Evolutionary conservation across 495 filamentous ascomycete species (phyloP).

Genomic region (Penicillium dipodomyicola): DNA sequence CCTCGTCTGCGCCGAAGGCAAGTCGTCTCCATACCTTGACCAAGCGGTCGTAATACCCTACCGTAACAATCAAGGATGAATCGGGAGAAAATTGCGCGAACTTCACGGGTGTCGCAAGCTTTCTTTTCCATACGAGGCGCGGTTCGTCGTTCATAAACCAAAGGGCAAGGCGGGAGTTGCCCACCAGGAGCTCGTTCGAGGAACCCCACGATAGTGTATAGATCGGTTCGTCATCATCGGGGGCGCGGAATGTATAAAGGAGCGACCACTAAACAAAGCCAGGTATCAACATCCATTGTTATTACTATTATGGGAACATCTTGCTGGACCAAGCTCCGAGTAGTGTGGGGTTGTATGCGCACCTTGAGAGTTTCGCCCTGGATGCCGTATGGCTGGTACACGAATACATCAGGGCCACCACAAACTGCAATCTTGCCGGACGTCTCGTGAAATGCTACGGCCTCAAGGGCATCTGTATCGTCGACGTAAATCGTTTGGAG

Average conservation of each 20-base stretch:
- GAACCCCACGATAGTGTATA: constrained; percentile 82
- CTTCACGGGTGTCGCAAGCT: constrained; percentile 68
- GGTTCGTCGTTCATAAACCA: constrained; percentile 55
- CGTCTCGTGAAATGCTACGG: constrained; percentile 72
- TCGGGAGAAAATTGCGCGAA: constrained; percentile 83
- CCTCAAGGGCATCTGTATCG: constrained; percentile 65
- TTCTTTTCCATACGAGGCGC: constrained; percentile 67
- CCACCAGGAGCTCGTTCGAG: constrained; percentile 76
- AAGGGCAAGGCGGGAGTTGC: constrained; percentile 67
- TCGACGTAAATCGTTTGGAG: constrained; percentile 91
- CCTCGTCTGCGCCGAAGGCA: constrained; percentile 78
- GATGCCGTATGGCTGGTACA: constrained; percentile 76
- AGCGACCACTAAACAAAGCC: constrained; percentile 51
- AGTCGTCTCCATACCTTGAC: constrained; percentile 91
- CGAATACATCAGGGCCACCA: constrained; percentile 60
- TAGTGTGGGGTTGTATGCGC: constrained; percentile 16
- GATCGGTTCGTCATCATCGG: constrained; percentile 46
- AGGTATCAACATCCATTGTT: constrained; percentile 12
- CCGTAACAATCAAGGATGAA: constrained; percentile 77
- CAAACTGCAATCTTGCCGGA: constrained; percentile 84
- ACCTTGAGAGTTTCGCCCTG: constrained; percentile 60
- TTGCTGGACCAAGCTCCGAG: constrained; percentile 4
- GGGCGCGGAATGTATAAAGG: constrained; percentile 41
- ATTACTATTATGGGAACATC: background rate
- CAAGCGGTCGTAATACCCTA: constrained; percentile 74